phyloP scores from a whole-genome alignment of 1,284 basidiomycete species.

The Boletus subluridellus region DNA sequence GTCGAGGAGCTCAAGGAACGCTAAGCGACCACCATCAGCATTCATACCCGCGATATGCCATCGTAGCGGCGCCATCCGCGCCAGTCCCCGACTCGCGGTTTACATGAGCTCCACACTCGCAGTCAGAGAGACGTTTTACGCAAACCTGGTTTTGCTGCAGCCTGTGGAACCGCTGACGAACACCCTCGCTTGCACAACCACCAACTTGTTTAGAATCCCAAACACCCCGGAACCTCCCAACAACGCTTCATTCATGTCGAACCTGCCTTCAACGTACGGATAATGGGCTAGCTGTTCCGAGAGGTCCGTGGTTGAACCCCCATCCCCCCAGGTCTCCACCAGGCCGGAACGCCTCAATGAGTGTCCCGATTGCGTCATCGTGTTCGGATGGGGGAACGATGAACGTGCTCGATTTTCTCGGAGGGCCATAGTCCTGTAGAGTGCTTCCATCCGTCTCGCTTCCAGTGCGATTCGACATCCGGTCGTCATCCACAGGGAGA shows the following conservation, averaged over 20 bases:
- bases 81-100: too few species aligned
- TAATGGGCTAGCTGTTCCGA: constrained; percentile 29
- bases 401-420: constrained; percentile 44
- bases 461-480: not conserved
- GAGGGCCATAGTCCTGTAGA: not conserved
- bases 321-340: constrained; percentile 40
- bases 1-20: too few species aligned
- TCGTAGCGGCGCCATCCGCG: too few species aligned
- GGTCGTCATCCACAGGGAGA: not conserved
- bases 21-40: too few species aligned
- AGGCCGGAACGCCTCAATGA: constrained; percentile 41
- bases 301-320: constrained; percentile 37
- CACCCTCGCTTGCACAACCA: constrained; percentile 40
- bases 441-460: not conserved
- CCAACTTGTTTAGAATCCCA: constrained; percentile 50
- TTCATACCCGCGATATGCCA: too few species aligned
- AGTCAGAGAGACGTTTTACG: not conserved
- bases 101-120: not conserved
- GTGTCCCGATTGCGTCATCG: constrained; percentile 39
- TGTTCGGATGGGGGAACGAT: constrained; percentile 36
- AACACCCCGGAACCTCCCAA: constrained; percentile 44
- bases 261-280: constrained; percentile 22
- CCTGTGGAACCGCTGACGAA: constrained; percentile 45
- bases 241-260: constrained; percentile 33
- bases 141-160: constrained; percentile 41